Evolutionary conservation across 129 eudicot genomes (phyloP).

Genomic region (Heracleum sosnowskyi): DNA sequence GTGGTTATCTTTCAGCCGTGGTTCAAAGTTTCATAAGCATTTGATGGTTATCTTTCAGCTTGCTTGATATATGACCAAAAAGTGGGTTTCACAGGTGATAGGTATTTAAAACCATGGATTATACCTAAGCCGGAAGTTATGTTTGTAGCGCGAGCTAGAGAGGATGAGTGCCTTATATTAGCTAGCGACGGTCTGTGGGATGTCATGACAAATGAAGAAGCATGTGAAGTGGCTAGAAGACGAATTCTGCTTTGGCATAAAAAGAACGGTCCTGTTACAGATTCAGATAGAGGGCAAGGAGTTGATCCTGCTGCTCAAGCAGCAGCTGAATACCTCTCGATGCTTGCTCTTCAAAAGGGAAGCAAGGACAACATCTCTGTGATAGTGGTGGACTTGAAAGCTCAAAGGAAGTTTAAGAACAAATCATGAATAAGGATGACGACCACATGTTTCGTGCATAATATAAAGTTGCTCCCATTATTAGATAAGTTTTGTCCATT

Average conservation of each 20-base stretch:
- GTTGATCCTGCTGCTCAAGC: conserved; percentile 78
- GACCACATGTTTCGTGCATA: conserved; percentile 7
- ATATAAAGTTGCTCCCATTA: conserved; percentile 10
- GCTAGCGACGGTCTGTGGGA: conserved; percentile 88
- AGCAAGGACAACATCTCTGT: conserved; percentile 79
- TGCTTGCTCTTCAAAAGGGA: conserved; percentile 71
- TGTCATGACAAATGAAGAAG: conserved; percentile 75
- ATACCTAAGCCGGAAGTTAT: conserved; percentile 79
- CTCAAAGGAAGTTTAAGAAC: conserved; percentile 65
- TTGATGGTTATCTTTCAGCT: not conserved
- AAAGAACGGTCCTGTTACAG: conserved; percentile 45
- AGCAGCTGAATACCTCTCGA: conserved; percentile 70
- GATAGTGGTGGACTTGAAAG: conserved; percentile 75
- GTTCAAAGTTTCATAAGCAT: not conserved
- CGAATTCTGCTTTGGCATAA: conserved; percentile 72
- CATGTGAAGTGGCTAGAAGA: conserved; percentile 64
- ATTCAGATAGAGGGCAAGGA: conserved; percentile 36
- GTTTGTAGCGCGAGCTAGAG: conserved; percentile 61
- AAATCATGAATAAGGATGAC: conserved; percentile 33
- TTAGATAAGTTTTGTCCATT: conserved; percentile 45
- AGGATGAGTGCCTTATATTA: conserved; percentile 70
- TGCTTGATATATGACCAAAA: not conserved
- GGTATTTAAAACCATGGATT: conserved; percentile 76
- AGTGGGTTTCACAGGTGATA: conserved; percentile 48
- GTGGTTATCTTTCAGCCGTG: not conserved